Evolutionary conservation across 495 filamentous ascomycete genomes (phyloP), one percentile per base, ranked within the genome.

Genomic region (Collariella sp.): DNA sequence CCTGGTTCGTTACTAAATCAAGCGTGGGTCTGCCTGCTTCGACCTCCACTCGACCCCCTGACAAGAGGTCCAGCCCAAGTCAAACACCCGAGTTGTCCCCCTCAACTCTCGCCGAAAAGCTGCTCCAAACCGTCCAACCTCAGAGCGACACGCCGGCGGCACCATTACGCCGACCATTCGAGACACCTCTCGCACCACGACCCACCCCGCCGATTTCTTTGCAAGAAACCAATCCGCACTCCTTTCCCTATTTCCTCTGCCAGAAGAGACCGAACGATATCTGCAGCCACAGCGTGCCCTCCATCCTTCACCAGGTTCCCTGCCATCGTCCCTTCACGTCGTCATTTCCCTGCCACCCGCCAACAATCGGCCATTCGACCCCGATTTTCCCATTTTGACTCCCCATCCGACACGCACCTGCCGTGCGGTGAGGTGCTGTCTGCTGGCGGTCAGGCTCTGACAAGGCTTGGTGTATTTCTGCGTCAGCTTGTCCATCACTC

Each of bases 91-190:
- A 41, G 29, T 39, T 47, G 29, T 50, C 52, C 56, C 50, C 50
- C 50, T 47, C 46, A 52, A 55, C 46, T 49, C 33, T 26, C 26
- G 20, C 46, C 52, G 33, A 52, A 55, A 55, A 52, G 46, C 46
- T 44, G 42, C 50, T 29, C 49, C 23, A 24, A n/a, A 48, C 59
- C 60, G 62, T 54, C 62, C 62, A 65, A 65, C 62, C 60, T 61
- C 50, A 40, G 33, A 36, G 53, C 57, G 63, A 61, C 60, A 59
- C 60, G 57, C 63, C 59, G 52, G 53, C 45, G 31, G 22, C 39
- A 26, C 26, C 29, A 49, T 44, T 39, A 19, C 52, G 41, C 26
- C 38, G 38, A 24, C 18, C 39, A 43, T n/a, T 34, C 12, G 4
- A 52, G 48, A 35, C 52, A 38, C 52, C 16, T 33, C n/a, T 26